A percentile compares a stretch with the other conserved stretches of the same genome.
These are phyloP conservation scores for Nitzschia palea DNA, from an alignment of 108 stramenopile genomes.

Conservation along the genomic window DNA sequence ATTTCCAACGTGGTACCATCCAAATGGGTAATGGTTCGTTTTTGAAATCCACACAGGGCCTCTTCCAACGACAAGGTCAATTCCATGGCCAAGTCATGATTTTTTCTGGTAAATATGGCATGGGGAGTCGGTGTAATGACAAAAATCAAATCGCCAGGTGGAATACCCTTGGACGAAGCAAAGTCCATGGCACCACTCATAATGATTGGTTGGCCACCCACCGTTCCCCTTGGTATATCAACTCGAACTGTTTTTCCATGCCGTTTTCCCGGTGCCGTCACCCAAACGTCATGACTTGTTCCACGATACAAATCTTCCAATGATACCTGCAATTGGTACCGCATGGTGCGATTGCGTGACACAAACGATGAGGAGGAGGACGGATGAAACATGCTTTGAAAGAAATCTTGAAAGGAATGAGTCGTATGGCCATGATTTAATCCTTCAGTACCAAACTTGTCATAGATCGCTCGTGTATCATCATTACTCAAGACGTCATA, in stretches of 20 bases:
- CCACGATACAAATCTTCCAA: conserved; percentile 84
- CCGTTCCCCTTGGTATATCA: conserved; percentile 52
- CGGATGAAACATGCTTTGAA: no score
- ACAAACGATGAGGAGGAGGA: no score
- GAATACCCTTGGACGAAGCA: conserved; percentile 30
- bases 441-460: conserved; percentile 83
- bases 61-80: conserved; percentile 61
- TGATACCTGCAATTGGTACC: conserved; percentile 74
- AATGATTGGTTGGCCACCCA: conserved; percentile 55
- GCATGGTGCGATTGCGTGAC: conserved; percentile 58
- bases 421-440: conserved; percentile 10
- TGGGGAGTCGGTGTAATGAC: conserved; percentile 54
- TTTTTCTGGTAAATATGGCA: conserved; percentile 61
- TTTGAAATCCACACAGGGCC: conserved; percentile 52
- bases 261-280: conserved; percentile 47
- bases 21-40: conserved; percentile 50
- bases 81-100: conserved; percentile 78
- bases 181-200: conserved; percentile 74
- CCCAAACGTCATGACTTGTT: conserved; percentile 42
- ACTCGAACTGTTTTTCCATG: conserved; percentile 59
- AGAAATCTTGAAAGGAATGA: background rate
- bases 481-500: conserved; percentile 94
- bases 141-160: conserved; percentile 80
- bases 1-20: conserved; percentile 52
- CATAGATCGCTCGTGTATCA: conserved; percentile 86